Base-by-base conservation (phyloP, 208 protist genomes). In the Wallacemonas sp. region DNA sequence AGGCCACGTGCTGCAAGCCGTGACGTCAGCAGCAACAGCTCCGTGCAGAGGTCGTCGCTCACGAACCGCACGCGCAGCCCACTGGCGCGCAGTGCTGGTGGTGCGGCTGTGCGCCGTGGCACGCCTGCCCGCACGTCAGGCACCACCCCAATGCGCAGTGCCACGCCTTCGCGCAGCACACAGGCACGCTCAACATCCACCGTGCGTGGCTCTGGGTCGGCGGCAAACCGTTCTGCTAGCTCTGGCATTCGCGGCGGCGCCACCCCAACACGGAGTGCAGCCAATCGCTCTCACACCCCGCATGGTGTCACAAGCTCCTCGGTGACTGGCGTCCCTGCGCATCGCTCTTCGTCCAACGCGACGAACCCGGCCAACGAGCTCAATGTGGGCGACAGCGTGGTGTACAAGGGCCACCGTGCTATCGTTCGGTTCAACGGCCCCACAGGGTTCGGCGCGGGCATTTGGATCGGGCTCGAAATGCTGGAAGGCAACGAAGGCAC, bases 401-500 rank as follows among this genome's bases (percentile, higher is more conserved):
- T 73, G 27, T 95, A 95, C 74, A 93, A 93, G 71, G 85, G 87
- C 26, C 89, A 77, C 69, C 73, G 83, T 30, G 89, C 85, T 13
- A 71, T 93, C 34, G 87, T 95, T 42, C 89, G 87, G 39, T 95
- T 93, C 54, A 93, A 92, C 67, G 89, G 89, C 0, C 53, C 83
- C 5, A 95, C 89, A 15, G 68, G 81, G 10, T 95, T 95, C 54
- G 89, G 84, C 30, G 86, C 89, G 21, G 89, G 89, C 1, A 81
- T 91, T 38, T 95, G 89, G 87, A 89, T 93, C 45, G 89, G 89
- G n/a, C 70, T 95, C 45, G 89, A 95, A 63, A 95, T 95, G 87
- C 55, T 95, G 17, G 86, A 95, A 42, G 89, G 89, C 50, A 91
- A 91, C 68, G 89, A 95, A 61, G 89, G 89, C 59, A 91, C 84